Conservation (phyloP, 805 yeast genomes). For the Spathaspora passalidarum region DNA sequence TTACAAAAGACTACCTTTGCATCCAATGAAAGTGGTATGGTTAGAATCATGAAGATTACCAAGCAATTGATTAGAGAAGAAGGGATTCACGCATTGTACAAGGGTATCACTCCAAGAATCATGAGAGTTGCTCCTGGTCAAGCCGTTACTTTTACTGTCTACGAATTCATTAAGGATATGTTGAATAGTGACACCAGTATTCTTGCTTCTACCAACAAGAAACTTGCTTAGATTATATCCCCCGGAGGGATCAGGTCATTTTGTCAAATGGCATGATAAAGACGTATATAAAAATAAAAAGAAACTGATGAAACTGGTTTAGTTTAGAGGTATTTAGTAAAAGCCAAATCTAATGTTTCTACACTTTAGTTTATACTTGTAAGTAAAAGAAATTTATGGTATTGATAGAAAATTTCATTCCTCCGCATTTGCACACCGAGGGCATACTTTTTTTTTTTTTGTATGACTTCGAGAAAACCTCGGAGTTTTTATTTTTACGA, state of each 20-base stretch:
- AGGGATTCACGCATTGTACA: conserved; percentile 52
- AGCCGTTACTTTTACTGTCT: conserved; percentile 96
- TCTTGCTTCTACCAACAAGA: conserved; percentile 1
- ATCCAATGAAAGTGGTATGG: conserved; percentile 65
- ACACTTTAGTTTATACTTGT: too few relatives aligned
- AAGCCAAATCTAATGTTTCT: not conserved
- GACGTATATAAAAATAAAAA: not conserved
- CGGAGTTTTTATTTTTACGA: too few relatives aligned
- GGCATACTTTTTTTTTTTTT: too few relatives aligned
- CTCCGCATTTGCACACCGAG: too few relatives aligned
- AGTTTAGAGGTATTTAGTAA: not conserved
- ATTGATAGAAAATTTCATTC: too few relatives aligned
- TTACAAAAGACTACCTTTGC: conserved; percentile 85
- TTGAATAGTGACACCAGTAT: conserved; percentile 36
- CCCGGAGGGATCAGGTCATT: too few relatives aligned
- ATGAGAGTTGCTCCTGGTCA: conserved; percentile 99
- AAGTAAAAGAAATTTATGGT: too few relatives aligned
- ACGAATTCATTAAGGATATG: conserved; percentile 76
- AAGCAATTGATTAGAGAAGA: conserved; percentile 80
- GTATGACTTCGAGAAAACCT: too few relatives aligned
- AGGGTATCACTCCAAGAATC: conserved; percentile 95
- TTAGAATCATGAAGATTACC: conserved; percentile 78
- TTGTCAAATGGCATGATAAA: not conserved
- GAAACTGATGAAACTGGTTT: not conserved
- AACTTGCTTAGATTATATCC: not conserved